Percentiles rank a stretch among this genome's conserved stretches.
These are phyloP conservation scores for Mortierella alpina DNA, from an alignment of 192 early-diverging fungal genomes.

Conservation along the genomic window DNA sequence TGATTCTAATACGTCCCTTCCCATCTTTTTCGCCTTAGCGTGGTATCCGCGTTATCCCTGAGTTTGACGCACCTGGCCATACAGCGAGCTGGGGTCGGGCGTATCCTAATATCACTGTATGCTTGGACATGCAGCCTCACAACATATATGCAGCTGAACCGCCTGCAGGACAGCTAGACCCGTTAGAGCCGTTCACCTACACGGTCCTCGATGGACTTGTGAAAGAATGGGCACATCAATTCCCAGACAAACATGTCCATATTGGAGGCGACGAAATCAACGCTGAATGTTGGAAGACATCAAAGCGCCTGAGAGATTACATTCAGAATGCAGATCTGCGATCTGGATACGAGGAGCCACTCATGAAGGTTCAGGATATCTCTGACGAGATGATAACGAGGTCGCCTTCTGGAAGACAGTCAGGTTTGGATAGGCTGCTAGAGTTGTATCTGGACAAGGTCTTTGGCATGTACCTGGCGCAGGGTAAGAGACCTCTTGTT, in stretches of 20 bases:
- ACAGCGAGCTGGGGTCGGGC: constrained; percentile 58
- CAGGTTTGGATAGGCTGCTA: constrained; percentile 74
- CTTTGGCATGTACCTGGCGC: constrained; percentile 29
- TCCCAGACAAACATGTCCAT: constrained; percentile 81
- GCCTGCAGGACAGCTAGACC: constrained; percentile 88
- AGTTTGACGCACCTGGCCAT: constrained; percentile 94
- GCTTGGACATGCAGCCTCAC: constrained; percentile 64
- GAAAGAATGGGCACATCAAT: constrained; percentile 72
- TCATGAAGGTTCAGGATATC: constrained; percentile 11
- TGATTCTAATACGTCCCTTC: not conserved
- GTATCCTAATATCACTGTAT: constrained; percentile 65
- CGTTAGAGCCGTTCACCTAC: constrained; percentile 72
- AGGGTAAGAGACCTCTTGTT: constrained; percentile 38
- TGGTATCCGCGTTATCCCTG: constrained; percentile 90
- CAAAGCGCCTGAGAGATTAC: constrained; percentile 52
- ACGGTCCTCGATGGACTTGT: constrained; percentile 72
- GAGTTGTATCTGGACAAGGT: constrained; percentile 68
- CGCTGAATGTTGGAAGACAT: constrained; percentile 71
- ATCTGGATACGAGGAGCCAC: constrained; percentile 11
- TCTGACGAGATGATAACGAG: constrained; percentile 51
- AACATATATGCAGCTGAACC: constrained; percentile 64
- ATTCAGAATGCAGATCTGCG: constrained; percentile 16
- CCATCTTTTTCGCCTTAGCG: constrained; percentile 51
- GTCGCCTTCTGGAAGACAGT: constrained; percentile 44
- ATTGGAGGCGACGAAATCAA: constrained; percentile 85